These are phyloP conservation scores for Phytophthora fragariaefolia DNA, from an alignment of 352 stramenopile genomes.

Conservation along the genomic window DNA sequence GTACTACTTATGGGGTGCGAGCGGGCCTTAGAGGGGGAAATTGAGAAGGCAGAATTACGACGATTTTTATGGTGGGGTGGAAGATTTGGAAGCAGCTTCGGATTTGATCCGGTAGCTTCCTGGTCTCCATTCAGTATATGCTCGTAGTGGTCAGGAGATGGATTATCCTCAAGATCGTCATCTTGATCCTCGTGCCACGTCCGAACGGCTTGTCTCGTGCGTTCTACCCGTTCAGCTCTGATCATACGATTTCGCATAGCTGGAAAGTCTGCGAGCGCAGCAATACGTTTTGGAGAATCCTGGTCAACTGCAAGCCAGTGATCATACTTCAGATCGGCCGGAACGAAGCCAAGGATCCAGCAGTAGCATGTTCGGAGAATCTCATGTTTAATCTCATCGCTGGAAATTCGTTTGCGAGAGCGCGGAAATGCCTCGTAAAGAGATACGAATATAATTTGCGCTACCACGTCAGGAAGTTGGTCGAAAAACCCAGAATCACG, in stretches of 20 bases:
- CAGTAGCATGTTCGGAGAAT: slow-evolving; percentile 62
- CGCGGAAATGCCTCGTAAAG: slow-evolving; percentile 80
- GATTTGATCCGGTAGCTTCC: not conserved
- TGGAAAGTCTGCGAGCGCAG: slow-evolving; percentile 64
- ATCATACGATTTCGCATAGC: slow-evolving; percentile 76
- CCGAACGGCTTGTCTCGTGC: slow-evolving; percentile 59
- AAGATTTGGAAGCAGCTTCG: slow-evolving; percentile 19
- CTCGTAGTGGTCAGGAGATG: not conserved
- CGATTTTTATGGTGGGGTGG: slow-evolving; percentile 13
- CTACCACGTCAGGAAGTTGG: slow-evolving; percentile 58
- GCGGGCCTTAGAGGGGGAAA: slow-evolving; percentile 14
- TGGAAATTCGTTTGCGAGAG: slow-evolving; percentile 56
- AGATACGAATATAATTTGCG: slow-evolving; percentile 67
- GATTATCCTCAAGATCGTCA: slow-evolving; percentile 17
- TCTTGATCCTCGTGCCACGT: slow-evolving; percentile 51
- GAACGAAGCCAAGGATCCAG: slow-evolving; percentile 74
- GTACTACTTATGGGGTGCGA: not conserved
- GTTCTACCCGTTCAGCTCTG: slow-evolving; percentile 64
- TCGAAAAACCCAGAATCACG: slow-evolving; percentile 66
- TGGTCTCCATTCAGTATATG: slow-evolving; percentile 7
- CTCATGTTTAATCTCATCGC: slow-evolving; percentile 36
- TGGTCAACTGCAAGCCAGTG: slow-evolving; percentile 70
- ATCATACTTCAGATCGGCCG: slow-evolving; percentile 45
- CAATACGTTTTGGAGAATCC: slow-evolving; percentile 64
- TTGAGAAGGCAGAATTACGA: slow-evolving; percentile 32